Percentiles rank a stretch among this genome's conserved stretches.
phyloP scores from a whole-genome alignment of 1,284 basidiomycete species.

The Wallemia mellicola region DNA sequence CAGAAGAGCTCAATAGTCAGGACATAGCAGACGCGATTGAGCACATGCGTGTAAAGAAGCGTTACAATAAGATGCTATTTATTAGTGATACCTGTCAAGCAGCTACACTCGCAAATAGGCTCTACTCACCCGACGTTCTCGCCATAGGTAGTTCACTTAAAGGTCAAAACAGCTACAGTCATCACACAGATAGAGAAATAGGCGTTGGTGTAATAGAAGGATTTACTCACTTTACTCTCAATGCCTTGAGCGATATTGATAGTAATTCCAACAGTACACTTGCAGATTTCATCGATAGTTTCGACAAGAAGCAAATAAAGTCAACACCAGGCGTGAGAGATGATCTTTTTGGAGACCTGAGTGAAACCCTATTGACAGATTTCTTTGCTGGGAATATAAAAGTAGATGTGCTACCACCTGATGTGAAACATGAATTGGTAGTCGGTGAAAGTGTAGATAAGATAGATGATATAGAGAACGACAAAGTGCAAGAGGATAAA shows the following conservation, averaged over 20 bases:
- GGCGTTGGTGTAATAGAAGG: conserved; percentile 87
- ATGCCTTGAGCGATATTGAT: conserved; percentile 71
- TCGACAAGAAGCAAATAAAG: conserved; percentile 39
- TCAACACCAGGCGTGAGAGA: conserved; percentile 65
- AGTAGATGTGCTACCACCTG: conserved; percentile 24
- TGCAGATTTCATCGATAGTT: conserved; percentile 53
- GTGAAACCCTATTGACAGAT: conserved; percentile 54
- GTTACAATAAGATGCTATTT: conserved; percentile 94
- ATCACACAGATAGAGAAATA: conserved; percentile 72
- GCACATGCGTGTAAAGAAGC: conserved; percentile 90
- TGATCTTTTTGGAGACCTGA: conserved; percentile 39
- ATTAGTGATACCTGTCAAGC: conserved; percentile 98
- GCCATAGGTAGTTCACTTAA: conserved; percentile 67
- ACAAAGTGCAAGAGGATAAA: too few species aligned
- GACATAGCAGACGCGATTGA: conserved; percentile 90
- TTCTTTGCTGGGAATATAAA: conserved; percentile 81
- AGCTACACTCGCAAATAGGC: conserved; percentile 74
- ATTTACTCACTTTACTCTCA: conserved; percentile 70
- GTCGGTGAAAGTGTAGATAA: background rate
- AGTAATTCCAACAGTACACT: conserved; percentile 58
- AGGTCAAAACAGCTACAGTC: conserved; percentile 50
- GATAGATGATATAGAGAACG: background rate
- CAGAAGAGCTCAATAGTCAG: conserved; percentile 85
- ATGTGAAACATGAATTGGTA: background rate
- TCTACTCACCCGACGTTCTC: conserved; percentile 84